These are phyloP conservation scores for Austroboletus eburneus DNA, from an alignment of 768 basidiomycete species.

Conservation along the genomic window DNA sequence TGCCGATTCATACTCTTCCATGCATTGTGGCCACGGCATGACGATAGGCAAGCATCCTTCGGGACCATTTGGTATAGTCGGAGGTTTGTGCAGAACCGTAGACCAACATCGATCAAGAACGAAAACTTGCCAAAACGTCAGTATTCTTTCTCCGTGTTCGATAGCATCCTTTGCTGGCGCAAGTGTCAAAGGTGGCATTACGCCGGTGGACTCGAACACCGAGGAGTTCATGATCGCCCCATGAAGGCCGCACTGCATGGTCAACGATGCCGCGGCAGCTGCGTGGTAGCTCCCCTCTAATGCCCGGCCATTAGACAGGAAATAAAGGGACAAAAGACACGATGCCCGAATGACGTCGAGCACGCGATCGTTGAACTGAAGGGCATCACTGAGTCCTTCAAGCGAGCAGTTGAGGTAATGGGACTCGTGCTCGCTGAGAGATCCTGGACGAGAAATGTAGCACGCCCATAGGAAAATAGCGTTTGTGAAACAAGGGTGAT, in stretches of 20 bases:
- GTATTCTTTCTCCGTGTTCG: conserved; percentile 66
- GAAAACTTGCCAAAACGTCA: conserved; percentile 83
- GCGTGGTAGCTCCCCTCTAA: conserved; percentile 79
- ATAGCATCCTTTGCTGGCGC: conserved; percentile 56
- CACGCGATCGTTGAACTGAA: conserved; percentile 50
- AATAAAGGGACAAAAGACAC: conserved; percentile 71
- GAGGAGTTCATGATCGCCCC: conserved; percentile 33
- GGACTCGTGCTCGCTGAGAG: conserved; percentile 66
- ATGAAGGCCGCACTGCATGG: conserved; percentile 71
- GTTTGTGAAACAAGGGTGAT: conserved; percentile 75
- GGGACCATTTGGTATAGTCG: conserved; percentile 59
- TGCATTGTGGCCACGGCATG: conserved; percentile 73
- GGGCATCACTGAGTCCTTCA: conserved; percentile 58
- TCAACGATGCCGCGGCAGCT: conserved; percentile 67
- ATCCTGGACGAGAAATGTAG: conserved; percentile 69
- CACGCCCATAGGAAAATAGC: conserved; percentile 83
- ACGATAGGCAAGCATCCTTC: conserved; percentile 56
- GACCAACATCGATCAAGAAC: conserved; percentile 81
- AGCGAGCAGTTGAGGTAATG: conserved; percentile 65
- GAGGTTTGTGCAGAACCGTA: conserved; percentile 63
- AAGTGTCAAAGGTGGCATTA: conserved; percentile 40
- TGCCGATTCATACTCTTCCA: conserved; percentile 70
- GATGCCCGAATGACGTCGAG: conserved; percentile 75
- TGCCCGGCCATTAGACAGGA: conserved; percentile 69
- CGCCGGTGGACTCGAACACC: conserved; percentile 34